Base-by-base conservation (phyloP, 1,284 basidiomycete species). In the Boletus austroedulis region DNA sequence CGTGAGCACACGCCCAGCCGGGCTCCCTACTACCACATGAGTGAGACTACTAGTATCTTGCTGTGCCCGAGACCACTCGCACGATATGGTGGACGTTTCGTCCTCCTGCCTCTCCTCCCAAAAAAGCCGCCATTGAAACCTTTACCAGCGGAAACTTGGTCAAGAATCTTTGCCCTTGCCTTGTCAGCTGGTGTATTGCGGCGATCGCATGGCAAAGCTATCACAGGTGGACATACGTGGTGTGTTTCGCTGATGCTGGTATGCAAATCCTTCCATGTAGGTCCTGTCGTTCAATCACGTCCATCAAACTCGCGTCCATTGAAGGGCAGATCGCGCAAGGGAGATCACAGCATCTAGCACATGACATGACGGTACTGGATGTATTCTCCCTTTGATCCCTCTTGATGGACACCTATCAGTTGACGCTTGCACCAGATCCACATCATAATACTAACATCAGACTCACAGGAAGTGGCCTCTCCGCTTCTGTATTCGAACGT, bases 141-240 rank as follows among this genome's bases (percentile, higher is more conserved):
- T 24, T 76, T 92, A n/a, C 89, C 89, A 2, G 74, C 76, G 6
- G 90, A 92, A 72, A 69, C 90, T 60, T 92, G 90, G 90, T 73
- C 78, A 11, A 78, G 78, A 45, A 82, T 92, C 41, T 77, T 92
- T 50, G 70, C 72, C 21, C 78, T 81, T 64, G 80, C 79, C 3
- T 73, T 85, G 47, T 64, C 71, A n/a, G 43, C 60, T 14, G 61
- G 62, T 38, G 63, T 61, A 21, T 38, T 55, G 40, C 57, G 54
- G 34, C 50, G 56, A 43, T 28, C 50, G 64, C 59, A 70, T 56
- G 58, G 50, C 62, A 26, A 64, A 60, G 23, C 44, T 31, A 51
- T 65, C 40, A 34, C 61, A n/a, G 45, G 53, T 15, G 53, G 60
- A 55, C 70, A 34, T 65, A 69, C 60, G 51, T 65, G 64, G 52